Evolutionary conservation across 805 yeast species (phyloP).

Genomic region (Ogataea methylovora): DNA sequence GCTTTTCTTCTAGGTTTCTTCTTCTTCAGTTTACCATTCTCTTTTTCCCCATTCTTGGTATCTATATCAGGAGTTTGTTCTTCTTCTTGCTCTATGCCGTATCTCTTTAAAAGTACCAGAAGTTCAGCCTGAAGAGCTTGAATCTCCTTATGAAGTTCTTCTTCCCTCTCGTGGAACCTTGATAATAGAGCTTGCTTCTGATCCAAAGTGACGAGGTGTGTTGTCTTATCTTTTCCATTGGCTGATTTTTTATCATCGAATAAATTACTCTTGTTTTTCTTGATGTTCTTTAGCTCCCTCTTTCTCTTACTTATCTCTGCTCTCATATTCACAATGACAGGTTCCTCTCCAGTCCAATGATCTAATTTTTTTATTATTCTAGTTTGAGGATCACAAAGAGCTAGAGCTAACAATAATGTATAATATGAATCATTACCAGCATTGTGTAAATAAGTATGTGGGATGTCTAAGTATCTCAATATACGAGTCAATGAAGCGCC

Average conservation of each 20-base stretch:
- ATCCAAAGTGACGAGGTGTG: too few relatives aligned
- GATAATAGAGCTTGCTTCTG: too few relatives aligned
- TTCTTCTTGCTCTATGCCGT: too few relatives aligned
- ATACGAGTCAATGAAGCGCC: conserved; percentile 40
- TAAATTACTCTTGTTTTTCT: background rate
- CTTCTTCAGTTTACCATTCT: too few relatives aligned
- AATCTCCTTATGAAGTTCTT: too few relatives aligned
- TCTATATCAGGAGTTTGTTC: background rate
- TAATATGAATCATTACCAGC: conserved; percentile 68
- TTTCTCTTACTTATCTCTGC: background rate
- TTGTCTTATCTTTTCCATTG: too few relatives aligned
- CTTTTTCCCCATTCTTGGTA: background rate
- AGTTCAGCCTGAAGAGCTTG: too few relatives aligned
- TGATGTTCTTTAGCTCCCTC: background rate
- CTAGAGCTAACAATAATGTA: conserved; percentile 45
- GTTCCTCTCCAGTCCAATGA: background rate
- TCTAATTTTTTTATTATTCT: conserved; percentile 17
- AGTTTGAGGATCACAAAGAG: conserved; percentile 40
- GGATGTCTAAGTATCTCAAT: conserved; percentile 39
- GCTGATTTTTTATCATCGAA: too few relatives aligned
- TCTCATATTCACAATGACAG: background rate
- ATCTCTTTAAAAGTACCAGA: too few relatives aligned
- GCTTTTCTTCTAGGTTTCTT: too few relatives aligned
- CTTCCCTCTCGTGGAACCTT: too few relatives aligned
- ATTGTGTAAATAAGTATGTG: conserved; percentile 56